Evolutionary conservation across 2,329 filamentous ascomycete species (phyloP).

Genomic region (Aurifilum marmelostoma): DNA sequence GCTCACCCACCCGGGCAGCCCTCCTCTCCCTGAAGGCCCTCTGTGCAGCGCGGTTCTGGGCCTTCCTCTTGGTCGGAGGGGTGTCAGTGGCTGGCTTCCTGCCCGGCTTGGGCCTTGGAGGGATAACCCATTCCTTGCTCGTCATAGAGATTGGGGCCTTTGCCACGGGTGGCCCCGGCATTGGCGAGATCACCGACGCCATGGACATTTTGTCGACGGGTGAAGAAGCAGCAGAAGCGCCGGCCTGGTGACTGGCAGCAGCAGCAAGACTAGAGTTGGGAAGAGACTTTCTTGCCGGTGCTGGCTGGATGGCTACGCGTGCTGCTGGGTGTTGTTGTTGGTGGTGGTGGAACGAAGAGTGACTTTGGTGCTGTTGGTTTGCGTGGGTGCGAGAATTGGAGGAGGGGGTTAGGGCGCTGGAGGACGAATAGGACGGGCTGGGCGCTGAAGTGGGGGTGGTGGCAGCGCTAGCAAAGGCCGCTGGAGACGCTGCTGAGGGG

Average conservation of each 20-base stretch:
- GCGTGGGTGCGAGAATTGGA: conserved; percentile 8
- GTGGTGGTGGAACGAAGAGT: not conserved
- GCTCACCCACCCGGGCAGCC: conserved; percentile 79
- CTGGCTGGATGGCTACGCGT: conserved; percentile 25
- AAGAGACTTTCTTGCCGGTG: conserved; percentile 26
- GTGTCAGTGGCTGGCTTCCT: conserved; percentile 94
- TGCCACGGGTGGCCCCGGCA: conserved; percentile 43
- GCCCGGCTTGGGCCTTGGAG: conserved; percentile 83
- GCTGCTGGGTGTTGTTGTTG: conserved; percentile 10
- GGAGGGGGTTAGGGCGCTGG: conserved; percentile 14
- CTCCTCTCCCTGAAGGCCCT: conserved; percentile 86
- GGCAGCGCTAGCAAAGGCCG: conserved; percentile 19
- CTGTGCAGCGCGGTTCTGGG: conserved; percentile 91
- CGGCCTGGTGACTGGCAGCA: conserved; percentile 11
- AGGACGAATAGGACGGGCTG: conserved; percentile 15
- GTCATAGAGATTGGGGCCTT: conserved; percentile 64
- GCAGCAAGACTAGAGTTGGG: conserved; percentile 17
- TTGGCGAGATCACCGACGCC: conserved; percentile 51
- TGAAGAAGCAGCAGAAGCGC: conserved; percentile 17
- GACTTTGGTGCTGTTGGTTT: conserved; percentile 17
- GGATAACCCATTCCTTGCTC: conserved; percentile 83
- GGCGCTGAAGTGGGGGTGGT: conserved; percentile 28
- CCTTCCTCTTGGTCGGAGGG: conserved; percentile 89
- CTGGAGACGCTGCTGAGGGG: conserved; percentile 5
- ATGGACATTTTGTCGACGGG: conserved; percentile 50